A percentile compares a stretch with the other conserved stretches of the same genome.
Evolutionary conservation across 352 stramenopile genomes (phyloP).

Genomic region (Phytophthora fragariaefolia): DNA sequence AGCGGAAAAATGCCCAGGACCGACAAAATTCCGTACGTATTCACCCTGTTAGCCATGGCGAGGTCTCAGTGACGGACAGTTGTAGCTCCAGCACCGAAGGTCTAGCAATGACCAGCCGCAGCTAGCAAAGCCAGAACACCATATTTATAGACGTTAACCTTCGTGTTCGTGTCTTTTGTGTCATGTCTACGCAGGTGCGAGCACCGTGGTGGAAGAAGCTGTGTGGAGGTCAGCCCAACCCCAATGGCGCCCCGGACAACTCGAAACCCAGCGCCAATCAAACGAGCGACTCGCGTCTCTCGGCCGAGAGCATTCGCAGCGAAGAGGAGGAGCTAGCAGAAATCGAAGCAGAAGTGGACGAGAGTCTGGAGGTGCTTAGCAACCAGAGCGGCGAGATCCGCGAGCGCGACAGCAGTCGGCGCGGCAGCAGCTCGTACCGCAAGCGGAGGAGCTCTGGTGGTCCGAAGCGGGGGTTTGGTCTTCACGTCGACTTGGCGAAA

Average conservation of each 20-base stretch:
- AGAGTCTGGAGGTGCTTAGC: conserved; percentile 81
- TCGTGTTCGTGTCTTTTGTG: conserved; percentile 8
- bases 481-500: conserved; percentile 63
- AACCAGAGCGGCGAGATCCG: conserved; percentile 67
- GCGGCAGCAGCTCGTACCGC: conserved; percentile 37
- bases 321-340: conserved; percentile 70
- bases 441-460: conserved; percentile 39
- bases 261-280: conserved; percentile 56
- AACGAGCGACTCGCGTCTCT: conserved; percentile 61
- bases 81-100: conserved; percentile 24
- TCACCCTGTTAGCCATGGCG: conserved; percentile 45
- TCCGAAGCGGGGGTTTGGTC: conserved; percentile 58
- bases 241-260: conserved; percentile 21
- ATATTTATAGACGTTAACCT: conserved; percentile 35
- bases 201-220: conserved; percentile 46
- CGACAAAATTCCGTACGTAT: conserved; percentile 79
- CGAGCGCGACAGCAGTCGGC: conserved; percentile 47
- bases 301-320: conserved; percentile 58
- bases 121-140: conserved; percentile 20
- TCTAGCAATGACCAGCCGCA: conserved; percentile 3
- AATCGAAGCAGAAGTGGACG: conserved; percentile 83
- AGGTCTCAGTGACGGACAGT: conserved; percentile 23
- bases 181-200: conserved; percentile 18
- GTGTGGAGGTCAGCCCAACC: conserved; percentile 25
- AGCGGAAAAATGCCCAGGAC: conserved; percentile 70